These are phyloP conservation scores for Helichrysum umbraculigerum DNA, from an alignment of 129 eudicot genomes.

Conservation along the genomic window DNA sequence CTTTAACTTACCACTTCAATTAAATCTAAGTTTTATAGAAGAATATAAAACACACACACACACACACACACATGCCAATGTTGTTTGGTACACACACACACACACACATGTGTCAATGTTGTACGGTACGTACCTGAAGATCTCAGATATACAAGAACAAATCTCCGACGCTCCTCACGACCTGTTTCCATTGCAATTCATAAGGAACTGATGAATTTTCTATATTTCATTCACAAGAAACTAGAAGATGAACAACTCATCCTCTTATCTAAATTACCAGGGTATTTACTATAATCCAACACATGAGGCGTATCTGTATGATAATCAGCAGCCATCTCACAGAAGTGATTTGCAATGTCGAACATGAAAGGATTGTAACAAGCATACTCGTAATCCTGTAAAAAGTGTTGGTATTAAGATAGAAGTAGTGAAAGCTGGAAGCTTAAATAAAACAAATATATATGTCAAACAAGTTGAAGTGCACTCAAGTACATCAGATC, in stretches of 20 bases:
- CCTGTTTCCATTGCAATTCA: constrained; percentile 38
- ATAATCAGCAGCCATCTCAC: constrained; percentile 99
- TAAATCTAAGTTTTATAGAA: background rate
- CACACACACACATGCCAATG: background rate
- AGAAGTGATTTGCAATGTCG: constrained; percentile 95
- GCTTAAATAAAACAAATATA: background rate
- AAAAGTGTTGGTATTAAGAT: constrained; percentile 5
- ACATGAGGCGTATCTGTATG: constrained; percentile 95
- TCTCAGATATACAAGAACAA: constrained; percentile 53
- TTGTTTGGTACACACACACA: no score
- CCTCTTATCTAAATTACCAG: constrained; percentile 45
- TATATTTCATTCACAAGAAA: constrained; percentile 12
- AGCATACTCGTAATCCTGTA: constrained; percentile 96
- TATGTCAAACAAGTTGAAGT: no score
- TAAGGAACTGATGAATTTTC: constrained; percentile 16
- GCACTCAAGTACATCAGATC: background rate
- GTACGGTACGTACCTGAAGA: constrained; percentile 60
- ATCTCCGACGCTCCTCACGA: constrained; percentile 66
- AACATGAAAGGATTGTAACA: constrained; percentile 83
- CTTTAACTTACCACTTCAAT: background rate
- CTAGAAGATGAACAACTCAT: constrained; percentile 2
- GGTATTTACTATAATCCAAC: constrained; percentile 82
- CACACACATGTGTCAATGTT: background rate
- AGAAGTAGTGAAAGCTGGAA: constrained; percentile 5
- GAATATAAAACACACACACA: constrained; percentile 3